Conservation (phyloP, 2,329 filamentous ascomycete species). For the Claviceps citrina region DNA sequence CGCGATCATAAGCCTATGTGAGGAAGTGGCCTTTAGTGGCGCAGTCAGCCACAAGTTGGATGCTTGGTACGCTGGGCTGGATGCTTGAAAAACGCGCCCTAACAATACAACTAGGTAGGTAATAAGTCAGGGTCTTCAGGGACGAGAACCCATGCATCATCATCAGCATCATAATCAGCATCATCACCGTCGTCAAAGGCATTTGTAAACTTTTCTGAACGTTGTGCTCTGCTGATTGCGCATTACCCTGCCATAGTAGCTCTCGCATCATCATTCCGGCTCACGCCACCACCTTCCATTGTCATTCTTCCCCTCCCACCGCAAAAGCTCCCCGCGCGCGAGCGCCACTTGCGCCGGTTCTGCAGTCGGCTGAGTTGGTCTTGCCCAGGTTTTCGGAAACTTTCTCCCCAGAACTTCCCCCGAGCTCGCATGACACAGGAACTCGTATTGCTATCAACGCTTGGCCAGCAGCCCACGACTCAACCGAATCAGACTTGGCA, state of each 20-base stretch:
- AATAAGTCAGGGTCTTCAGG: too few relatives aligned
- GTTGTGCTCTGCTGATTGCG: background rate
- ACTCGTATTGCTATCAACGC: background rate
- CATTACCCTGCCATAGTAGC: background rate
- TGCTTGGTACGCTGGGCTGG: too few relatives aligned
- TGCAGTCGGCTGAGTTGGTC: background rate
- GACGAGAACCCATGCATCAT: background rate
- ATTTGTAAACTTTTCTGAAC: background rate
- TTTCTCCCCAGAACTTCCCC: background rate
- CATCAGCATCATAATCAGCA: too few relatives aligned
- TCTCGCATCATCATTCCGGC: background rate
- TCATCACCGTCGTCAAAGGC: background rate
- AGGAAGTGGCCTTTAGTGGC: too few relatives aligned
- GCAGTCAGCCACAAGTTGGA: too few relatives aligned
- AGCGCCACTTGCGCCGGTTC: constrained; percentile 3
- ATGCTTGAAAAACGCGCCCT: too few relatives aligned
- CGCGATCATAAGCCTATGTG: too few relatives aligned
- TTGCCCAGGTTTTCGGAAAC: background rate
- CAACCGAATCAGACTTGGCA: too few relatives aligned
- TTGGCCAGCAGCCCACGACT: too few relatives aligned
- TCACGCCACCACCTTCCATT: background rate
- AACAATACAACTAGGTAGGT: too few relatives aligned
- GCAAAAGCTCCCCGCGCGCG: constrained; percentile 3
- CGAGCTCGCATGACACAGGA: background rate
- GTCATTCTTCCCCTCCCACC: constrained; percentile 2